Evolutionary conservation across 1,284 basidiomycete species (phyloP).

Genomic region (Marasmius fiardii): DNA sequence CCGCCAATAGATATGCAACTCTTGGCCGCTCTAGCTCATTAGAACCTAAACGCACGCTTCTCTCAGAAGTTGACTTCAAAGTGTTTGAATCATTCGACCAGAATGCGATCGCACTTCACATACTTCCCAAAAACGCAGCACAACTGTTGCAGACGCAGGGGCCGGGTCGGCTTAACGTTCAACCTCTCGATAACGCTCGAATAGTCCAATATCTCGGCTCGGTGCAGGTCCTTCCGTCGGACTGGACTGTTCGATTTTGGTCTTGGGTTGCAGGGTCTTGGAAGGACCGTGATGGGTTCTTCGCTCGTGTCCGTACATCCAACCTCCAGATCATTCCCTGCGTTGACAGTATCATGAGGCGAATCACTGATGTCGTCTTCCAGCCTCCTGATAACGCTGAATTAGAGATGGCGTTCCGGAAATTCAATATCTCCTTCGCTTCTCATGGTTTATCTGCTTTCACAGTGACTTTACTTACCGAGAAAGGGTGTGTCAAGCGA

Average conservation of each 20-base stretch:
- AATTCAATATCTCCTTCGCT: background rate
- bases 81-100: slow-evolving; percentile 4
- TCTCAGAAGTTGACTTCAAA: background rate
- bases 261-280: background rate
- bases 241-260: background rate
- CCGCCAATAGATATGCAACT: slow-evolving; percentile 19
- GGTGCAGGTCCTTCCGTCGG: background rate
- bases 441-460: background rate
- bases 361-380: background rate
- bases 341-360: background rate
- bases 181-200: background rate
- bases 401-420: background rate
- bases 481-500: background rate
- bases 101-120: background rate
- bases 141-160: background rate
- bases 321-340: background rate
- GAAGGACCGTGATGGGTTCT: background rate
- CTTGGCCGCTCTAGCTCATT: slow-evolving; percentile 12
- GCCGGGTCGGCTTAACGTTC: background rate
- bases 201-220: background rate
- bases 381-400: background rate
- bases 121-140: background rate
- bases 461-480: background rate
- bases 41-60: background rate
- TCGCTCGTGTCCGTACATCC: background rate